Evolutionary conservation across 2,329 filamentous ascomycete species (phyloP), one percentile per base, ranked within the genome.

Genomic region (Claviceps quebecensis): DNA sequence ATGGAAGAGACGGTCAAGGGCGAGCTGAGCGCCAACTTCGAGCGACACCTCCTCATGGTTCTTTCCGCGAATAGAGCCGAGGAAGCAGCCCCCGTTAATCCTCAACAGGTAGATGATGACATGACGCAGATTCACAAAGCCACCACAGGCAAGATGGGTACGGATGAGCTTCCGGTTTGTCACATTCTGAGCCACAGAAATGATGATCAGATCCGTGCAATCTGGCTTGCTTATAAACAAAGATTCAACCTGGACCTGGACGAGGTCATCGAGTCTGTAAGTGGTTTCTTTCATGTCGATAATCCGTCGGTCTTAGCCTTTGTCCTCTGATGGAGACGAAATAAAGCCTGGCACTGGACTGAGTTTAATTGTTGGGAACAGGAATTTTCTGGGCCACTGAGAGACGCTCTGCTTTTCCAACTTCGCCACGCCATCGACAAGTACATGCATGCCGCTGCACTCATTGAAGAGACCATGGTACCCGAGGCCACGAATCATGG

Each of bases 321-420:
- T 1, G 40, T 43, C 17, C 8, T 44, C 13, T 13, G 19, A 19
- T 22, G n/a, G 8, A 17, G 23, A 9, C 26, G n/a, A 48, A 44
- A 23, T 13, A 26, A 48, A 16, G 23, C 2, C 9, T 23, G 40
- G 26, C 26, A 19, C n/a, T 13, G 17, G 17, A 19, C 11, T 13
- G n/a, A 49, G 29, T 37, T 23, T 49, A 17, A 52, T 26, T 16
- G 19, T 17, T 13, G 17, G 23, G 14, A 11, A 8, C 54, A 83
- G 70, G 82, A 93, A 61, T 96, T 96, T 68, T 86, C 83, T 0
- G 91, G 91, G 0, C 91, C 97, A 64, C 96, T 97, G 89, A 75
- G 90, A 64, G 79, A 87, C 16, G 88, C 88, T 0, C 76, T 97
- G 1, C 69, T 93, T 26, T 82, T 81, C 63, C 88, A 95, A 65